Evolutionary conservation across 306 rosid genomes (phyloP).

Genomic region (Pueraria montana): DNA sequence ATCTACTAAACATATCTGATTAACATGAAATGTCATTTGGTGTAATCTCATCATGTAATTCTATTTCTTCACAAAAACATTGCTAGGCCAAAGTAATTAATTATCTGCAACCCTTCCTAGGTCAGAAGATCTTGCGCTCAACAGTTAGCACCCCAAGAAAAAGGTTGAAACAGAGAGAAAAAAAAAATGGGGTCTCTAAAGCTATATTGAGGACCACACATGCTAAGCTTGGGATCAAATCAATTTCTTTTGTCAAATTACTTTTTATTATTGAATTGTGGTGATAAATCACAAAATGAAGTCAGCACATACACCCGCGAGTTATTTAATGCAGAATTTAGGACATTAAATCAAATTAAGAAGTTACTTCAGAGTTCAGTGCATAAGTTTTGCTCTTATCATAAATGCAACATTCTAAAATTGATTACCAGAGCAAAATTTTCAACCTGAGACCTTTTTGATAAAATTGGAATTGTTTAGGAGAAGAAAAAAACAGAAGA

Average conservation of each 20-base stretch:
- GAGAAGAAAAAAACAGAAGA: not conserved
- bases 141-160: not conserved
- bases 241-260: too few species aligned
- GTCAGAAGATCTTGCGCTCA: not conserved
- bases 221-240: not conserved
- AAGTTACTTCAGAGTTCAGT: not conserved
- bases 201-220: not conserved
- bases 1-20: not conserved
- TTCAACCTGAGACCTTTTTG: not conserved
- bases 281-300: constrained; percentile 12
- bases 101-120: not conserved
- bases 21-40: not conserved
- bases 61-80: not conserved
- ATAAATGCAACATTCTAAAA: not conserved
- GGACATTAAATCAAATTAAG: not conserved
- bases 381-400: constrained; percentile 18
- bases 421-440: not conserved
- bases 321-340: not conserved
- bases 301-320: not conserved
- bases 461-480: not conserved
- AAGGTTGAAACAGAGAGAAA: not conserved
- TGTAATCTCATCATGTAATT: not conserved
- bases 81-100: not conserved
- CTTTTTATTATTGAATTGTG: not conserved
- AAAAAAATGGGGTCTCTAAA: not conserved